Conservation (phyloP, 2,329 filamentous ascomycete genomes). For the Pezicula carpinea region DNA sequence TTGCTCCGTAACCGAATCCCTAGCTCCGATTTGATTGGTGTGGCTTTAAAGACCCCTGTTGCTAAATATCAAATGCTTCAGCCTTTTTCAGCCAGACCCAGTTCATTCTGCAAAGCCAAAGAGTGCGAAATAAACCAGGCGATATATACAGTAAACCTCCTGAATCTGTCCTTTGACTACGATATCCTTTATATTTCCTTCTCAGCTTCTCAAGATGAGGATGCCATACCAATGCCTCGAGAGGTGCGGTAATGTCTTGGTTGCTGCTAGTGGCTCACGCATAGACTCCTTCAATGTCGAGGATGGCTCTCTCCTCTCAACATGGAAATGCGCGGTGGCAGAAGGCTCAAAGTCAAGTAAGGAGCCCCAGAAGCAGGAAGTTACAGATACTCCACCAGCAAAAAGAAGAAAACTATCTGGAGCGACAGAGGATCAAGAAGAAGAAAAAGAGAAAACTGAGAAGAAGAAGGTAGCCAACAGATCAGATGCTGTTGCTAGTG, state of each 20-base stretch:
- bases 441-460: constrained; percentile 7
- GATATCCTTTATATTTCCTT: neutral
- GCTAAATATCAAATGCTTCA: neutral
- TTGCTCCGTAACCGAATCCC: too few species aligned
- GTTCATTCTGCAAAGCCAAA: neutral
- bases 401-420: constrained; percentile 28
- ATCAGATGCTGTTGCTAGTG: constrained; percentile 15
- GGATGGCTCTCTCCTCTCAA: constrained; percentile 53
- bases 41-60: neutral
- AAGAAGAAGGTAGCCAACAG: constrained; percentile 16
- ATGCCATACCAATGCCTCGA: constrained; percentile 63
- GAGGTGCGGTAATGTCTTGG: constrained; percentile 51
- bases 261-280: constrained; percentile 69
- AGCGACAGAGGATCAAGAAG: constrained; percentile 1
- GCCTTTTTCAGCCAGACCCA: neutral
- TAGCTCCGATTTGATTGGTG: neutral
- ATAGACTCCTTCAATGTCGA: constrained; percentile 62
- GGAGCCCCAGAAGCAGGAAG: neutral
- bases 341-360: constrained; percentile 4
- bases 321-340: constrained; percentile 24
- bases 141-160: neutral
- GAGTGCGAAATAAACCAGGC: too few species aligned
- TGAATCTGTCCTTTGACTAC: neutral
- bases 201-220: constrained; percentile 31
- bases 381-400: constrained; percentile 18